Conservation (phyloP, 306 rosid species). For the Inga laurina region DNA sequence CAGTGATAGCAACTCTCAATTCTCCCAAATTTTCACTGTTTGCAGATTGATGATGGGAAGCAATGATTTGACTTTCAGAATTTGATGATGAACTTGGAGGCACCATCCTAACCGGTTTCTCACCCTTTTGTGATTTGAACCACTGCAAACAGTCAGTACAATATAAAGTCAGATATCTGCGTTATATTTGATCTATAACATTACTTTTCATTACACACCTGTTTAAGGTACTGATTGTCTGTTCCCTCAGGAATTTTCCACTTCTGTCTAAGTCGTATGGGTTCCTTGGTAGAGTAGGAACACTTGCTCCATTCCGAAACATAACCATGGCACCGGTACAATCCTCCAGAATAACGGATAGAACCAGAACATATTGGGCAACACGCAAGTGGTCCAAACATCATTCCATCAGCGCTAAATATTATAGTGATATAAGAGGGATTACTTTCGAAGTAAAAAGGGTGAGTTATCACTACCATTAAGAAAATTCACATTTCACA, state of each 20-base stretch:
- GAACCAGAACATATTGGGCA: constrained; percentile 80
- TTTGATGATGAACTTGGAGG: constrained; percentile 57
- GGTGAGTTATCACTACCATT: not conserved
- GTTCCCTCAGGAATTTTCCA: constrained; percentile 90
- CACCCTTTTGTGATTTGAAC: constrained; percentile 86
- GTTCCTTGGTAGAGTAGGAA: constrained; percentile 73
- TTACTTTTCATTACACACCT: constrained; percentile 49
- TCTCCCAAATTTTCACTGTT: constrained; percentile 60
- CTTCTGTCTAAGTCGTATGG: constrained; percentile 66
- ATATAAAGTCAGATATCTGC: constrained; percentile 27
- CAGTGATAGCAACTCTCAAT: constrained; percentile 69
- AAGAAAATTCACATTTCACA: constrained; percentile 25
- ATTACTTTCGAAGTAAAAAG: not conserved
- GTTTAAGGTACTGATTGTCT: constrained; percentile 64
- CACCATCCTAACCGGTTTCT: constrained; percentile 68
- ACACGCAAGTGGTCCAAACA: constrained; percentile 85
- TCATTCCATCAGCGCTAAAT: constrained; percentile 91
- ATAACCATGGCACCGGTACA: constrained; percentile 80
- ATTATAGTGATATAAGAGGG: constrained; percentile 18
- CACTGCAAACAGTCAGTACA: constrained; percentile 62
- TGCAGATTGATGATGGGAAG: constrained; percentile 53
- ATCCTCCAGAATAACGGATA: constrained; percentile 80
- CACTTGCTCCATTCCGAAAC: constrained; percentile 91
- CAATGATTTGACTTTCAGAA: constrained; percentile 48
- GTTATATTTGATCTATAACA: constrained; percentile 12